phyloP scores from a whole-genome alignment of 768 basidiomycete species.

The Arthromyces matolae region DNA sequence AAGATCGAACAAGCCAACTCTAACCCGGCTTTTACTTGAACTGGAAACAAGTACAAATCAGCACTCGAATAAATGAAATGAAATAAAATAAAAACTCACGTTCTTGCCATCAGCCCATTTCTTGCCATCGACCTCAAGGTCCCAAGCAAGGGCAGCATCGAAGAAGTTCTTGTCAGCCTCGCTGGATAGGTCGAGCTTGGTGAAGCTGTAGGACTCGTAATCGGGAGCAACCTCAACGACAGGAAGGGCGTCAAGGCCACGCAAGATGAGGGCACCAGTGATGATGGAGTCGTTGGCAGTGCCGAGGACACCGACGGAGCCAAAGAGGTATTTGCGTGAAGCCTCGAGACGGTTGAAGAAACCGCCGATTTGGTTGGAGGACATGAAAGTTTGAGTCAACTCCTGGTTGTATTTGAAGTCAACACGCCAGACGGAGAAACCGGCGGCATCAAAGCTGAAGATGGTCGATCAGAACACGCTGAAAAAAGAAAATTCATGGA shows the following conservation, averaged over 20 bases:
- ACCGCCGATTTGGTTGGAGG: constrained; percentile 87
- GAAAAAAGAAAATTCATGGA: neutral
- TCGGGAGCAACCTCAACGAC: constrained; percentile 84
- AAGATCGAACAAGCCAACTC: neutral
- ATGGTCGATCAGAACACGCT: neutral
- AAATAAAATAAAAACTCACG: constrained; percentile 45
- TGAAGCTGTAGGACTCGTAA: constrained; percentile 85
- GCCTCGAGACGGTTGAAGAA: constrained; percentile 99
- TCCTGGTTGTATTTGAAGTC: constrained; percentile 98
- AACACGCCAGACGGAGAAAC: constrained; percentile 88
- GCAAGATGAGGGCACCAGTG: constrained; percentile 75
- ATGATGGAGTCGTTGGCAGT: constrained; percentile 73
- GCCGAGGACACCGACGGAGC: constrained; percentile 89
- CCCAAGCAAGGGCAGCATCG: constrained; percentile 92
- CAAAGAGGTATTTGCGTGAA: constrained; percentile 95
- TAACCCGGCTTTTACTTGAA: constrained; percentile 36
- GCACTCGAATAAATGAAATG: constrained; percentile 6
- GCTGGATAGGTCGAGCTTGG: constrained; percentile 69
- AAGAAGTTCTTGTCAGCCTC: constrained; percentile 84
- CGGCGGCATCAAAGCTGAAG: constrained; percentile 77
- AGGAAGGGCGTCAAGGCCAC: constrained; percentile 70
- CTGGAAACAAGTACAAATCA: constrained; percentile 13
- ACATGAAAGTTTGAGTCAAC: constrained; percentile 92
- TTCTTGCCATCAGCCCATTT: constrained; percentile 90
- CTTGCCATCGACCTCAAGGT: constrained; percentile 84